phyloP scores from a whole-genome alignment of 2,329 filamentous ascomycete genomes.

The Colletotrichum sp. region DNA sequence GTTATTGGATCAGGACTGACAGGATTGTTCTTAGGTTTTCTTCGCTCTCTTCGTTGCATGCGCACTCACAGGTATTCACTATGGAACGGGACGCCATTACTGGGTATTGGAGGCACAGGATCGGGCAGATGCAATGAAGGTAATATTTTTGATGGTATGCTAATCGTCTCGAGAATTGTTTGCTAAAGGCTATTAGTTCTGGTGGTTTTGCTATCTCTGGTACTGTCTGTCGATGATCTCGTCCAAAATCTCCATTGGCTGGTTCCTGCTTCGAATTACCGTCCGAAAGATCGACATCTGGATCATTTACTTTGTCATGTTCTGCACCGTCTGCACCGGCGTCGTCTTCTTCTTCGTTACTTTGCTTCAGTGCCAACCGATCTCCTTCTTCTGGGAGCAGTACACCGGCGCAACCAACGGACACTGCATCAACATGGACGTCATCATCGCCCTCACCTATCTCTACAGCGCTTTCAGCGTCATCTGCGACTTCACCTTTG shows the following conservation, averaged over 20 bases:
- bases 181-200: constrained; percentile 27
- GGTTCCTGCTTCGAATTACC: constrained; percentile 29
- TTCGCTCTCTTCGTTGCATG: constrained; percentile 39
- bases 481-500: constrained; percentile 56
- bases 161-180: neutral
- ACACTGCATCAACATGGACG: constrained; percentile 33
- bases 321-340: constrained; percentile 30
- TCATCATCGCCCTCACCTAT: constrained; percentile 58
- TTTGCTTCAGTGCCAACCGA: constrained; percentile 32
- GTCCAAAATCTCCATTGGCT: constrained; percentile 32
- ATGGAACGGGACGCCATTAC: constrained; percentile 47
- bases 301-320: constrained; percentile 33
- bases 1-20: constrained; percentile 6
- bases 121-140: constrained; percentile 39
- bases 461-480: constrained; percentile 56
- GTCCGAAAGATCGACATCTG: constrained; percentile 24
- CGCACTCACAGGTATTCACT: constrained; percentile 38
- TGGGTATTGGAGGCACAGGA: constrained; percentile 31
- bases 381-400: constrained; percentile 33
- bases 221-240: constrained; percentile 41
- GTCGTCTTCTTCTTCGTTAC: constrained; percentile 35
- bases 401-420: constrained; percentile 7
- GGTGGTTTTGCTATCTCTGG: constrained; percentile 45
- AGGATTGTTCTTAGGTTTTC: constrained; percentile 26
- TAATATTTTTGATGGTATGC: constrained; percentile 7